Percentiles rank a stretch among this genome's conserved stretches.
Conservation (phyloP, 805 yeast species). For the Metschnikowia kofuensis region DNA sequence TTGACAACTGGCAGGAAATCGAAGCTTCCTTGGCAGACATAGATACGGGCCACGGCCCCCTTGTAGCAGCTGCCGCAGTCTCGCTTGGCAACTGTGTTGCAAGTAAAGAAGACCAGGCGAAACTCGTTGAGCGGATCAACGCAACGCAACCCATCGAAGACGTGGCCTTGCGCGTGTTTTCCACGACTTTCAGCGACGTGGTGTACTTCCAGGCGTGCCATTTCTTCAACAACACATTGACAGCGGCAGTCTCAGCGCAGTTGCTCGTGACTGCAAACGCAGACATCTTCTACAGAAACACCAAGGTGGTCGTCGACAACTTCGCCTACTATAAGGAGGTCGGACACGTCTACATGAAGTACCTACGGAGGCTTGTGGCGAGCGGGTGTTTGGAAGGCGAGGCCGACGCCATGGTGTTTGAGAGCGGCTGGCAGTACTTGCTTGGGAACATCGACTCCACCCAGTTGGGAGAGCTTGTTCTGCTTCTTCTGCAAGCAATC, state of each 20-base stretch:
- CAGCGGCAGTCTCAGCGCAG: slow-evolving; percentile 9
- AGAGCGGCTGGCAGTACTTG: slow-evolving; percentile 13
- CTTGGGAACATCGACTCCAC: slow-evolving; percentile 15
- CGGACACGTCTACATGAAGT: slow-evolving; percentile 24
- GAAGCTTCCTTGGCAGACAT: slow-evolving; percentile 13
- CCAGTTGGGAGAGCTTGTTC: slow-evolving; percentile 18
- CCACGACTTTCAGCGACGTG: slow-evolving; percentile 26
- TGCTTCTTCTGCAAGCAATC: slow-evolving; percentile 23
- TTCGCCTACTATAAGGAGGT: slow-evolving; percentile 34
- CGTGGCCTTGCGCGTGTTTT: slow-evolving; percentile 23
- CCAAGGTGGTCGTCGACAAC: slow-evolving; percentile 33
- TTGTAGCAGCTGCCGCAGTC: slow-evolving; percentile 18
- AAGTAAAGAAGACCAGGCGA: slow-evolving; percentile 17
- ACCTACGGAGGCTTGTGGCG: slow-evolving; percentile 26
- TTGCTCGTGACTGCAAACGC: slow-evolving; percentile 17
- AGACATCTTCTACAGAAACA: slow-evolving; percentile 16
- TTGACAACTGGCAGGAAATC: slow-evolving; percentile 22
- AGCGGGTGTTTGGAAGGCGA: slow-evolving; percentile 9
- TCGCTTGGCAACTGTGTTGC: slow-evolving; percentile 36
- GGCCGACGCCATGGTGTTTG: slow-evolving; percentile 4
- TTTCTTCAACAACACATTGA: slow-evolving; percentile 29
- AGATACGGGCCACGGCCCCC: neutral
- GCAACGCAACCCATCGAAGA: slow-evolving; percentile 1
- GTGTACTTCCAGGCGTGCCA: slow-evolving; percentile 38
- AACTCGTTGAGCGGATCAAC: slow-evolving; percentile 10